phyloP scores from a whole-genome alignment of 345 rosid genomes.

The Eucalyptus polyanthemos region DNA sequence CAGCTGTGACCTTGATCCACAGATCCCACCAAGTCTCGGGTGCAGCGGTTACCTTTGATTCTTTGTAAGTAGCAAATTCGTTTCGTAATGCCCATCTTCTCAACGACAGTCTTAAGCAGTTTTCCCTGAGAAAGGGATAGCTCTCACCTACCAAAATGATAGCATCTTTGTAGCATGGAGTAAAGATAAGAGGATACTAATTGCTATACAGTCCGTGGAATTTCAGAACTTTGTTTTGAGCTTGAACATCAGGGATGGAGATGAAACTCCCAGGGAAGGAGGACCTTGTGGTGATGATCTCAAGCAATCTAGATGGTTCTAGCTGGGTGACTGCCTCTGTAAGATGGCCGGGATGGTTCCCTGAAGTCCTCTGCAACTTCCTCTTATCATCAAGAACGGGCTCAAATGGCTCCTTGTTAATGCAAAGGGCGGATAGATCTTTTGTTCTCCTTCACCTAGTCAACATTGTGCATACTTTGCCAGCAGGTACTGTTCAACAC shows the following conservation, averaged over 20 bases:
- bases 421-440: constrained; percentile 40
- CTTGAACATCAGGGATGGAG: constrained; percentile 61
- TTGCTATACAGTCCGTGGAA: constrained; percentile 41
- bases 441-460: constrained; percentile 28
- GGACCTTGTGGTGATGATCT: constrained; percentile 43
- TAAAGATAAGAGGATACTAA: constrained; percentile 49
- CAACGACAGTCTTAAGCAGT: constrained; percentile 32
- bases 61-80: constrained; percentile 52
- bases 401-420: constrained; percentile 31
- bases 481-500: constrained; percentile 44
- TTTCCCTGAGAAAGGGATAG: constrained; percentile 56
- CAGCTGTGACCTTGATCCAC: constrained; percentile 69
- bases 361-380: constrained; percentile 24
- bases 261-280: constrained; percentile 60
- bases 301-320: constrained; percentile 50
- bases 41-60: constrained; percentile 47
- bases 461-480: constrained; percentile 62
- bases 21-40: constrained; percentile 53
- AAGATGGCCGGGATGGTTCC: constrained; percentile 20
- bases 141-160: constrained; percentile 62
- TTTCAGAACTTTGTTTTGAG: constrained; percentile 40
- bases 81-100: constrained; percentile 27
- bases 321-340: constrained; percentile 27
- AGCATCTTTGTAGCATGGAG: constrained; percentile 50
- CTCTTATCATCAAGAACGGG: constrained; percentile 11